Percentiles rank a stretch among this genome's conserved stretches.
Conservation (phyloP, 225 moss, liverwort and hornwort genomes). For the Marchantia paleacea region DNA sequence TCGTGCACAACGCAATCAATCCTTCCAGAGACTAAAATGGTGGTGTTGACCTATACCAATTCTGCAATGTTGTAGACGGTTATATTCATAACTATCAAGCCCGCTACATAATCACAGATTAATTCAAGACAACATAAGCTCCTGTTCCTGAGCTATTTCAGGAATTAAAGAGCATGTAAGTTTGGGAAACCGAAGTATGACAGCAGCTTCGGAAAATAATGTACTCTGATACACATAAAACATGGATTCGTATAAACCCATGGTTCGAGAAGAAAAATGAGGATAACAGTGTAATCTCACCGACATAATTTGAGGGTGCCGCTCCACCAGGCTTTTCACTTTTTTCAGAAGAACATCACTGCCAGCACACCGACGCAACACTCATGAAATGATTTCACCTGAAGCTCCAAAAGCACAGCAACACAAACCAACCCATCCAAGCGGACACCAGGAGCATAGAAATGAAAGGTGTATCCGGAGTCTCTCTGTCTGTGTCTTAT, state of each 20-base stretch:
- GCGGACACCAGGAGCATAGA: neutral
- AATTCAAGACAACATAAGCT: too few relatives aligned
- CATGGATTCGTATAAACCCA: neutral
- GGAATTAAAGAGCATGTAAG: too few relatives aligned
- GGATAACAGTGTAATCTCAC: slow-evolving; percentile 20
- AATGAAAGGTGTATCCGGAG: neutral
- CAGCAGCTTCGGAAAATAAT: too few relatives aligned
- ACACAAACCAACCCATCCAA: neutral
- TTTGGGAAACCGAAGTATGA: too few relatives aligned
- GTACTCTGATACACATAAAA: too few relatives aligned
- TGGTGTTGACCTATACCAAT: neutral
- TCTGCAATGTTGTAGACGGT: neutral
- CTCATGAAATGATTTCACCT: neutral
- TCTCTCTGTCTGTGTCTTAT: neutral
- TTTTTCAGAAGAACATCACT: slow-evolving; percentile 44
- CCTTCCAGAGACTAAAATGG: neutral
- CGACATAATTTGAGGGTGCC: slow-evolving; percentile 50
- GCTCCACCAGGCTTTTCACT: slow-evolving; percentile 44
- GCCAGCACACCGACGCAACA: slow-evolving; percentile 13
- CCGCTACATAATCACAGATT: too few relatives aligned
- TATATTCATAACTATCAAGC: neutral
- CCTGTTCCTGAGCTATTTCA: too few relatives aligned
- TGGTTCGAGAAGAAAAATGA: neutral
- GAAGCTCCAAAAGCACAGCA: neutral
- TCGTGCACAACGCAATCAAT: neutral